Base-by-base conservation (phyloP, 352 stramenopile species). In the Phytophthora foliorum region DNA sequence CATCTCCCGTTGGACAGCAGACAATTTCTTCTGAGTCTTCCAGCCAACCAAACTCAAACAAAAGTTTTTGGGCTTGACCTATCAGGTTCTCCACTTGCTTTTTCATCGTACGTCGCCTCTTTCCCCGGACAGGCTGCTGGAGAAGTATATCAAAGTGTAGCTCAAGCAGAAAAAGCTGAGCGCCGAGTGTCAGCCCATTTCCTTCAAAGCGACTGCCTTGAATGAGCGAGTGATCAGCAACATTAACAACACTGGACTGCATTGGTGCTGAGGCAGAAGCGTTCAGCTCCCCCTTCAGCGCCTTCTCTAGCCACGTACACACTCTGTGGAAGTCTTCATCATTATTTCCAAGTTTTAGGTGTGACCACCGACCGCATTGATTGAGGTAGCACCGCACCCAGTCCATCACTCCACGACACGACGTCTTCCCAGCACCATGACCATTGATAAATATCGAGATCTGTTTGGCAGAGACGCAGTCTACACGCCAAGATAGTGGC, bases 161-260 rank as follows among this genome's bases (percentile, higher is more conserved):
- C 69, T 93, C 85, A 21, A 93, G 67, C 14, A 91, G 29, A 38
- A 93, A 89, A 25, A 91, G 56, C 10, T 75, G 78, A 8, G 85
- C 67, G 5, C 62, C 32, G 22, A 81, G 55, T 7, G 69, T 75
- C 24, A 91, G 59, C 41, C 71, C 74, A 61, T 72, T 76, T 19
- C 72, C 63, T 64, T 56, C 21, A 29, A 71, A 74, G 16, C 62
- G 62, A 60, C 67, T 77, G 21, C 38, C 59, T 66, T 68, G 62
- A 32, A 57, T 42, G 8, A 71, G 19, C 4, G 67, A 74, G 24
- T 66, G 67, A 19, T 71, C 45, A 10, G 57, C 48, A 64, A 80
- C 54, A 44, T 36, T 45, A 54, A 77, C 50, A 8, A 67, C 16
- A n/a, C 34, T 55, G 4, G 29, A 21, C 44, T 54, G 57, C n/a